A percentile compares a stretch with the other conserved stretches of the same genome.
phyloP scores from a whole-genome alignment of 257 asterid species.

The Solanum appendiculatum region DNA sequence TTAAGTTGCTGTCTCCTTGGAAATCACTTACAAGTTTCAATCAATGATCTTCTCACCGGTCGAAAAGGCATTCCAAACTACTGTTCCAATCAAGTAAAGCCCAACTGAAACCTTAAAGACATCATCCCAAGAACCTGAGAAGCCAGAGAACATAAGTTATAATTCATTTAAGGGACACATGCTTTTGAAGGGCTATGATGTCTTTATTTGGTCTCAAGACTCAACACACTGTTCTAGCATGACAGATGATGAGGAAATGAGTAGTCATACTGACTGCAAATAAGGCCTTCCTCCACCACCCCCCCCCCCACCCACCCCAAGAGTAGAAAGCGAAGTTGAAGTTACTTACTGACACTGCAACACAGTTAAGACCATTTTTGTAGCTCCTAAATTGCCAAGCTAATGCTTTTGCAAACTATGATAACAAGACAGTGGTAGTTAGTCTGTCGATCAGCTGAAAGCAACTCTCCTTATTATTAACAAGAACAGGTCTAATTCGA shows the following conservation, averaged over 20 bases:
- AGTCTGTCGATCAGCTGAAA: neutral
- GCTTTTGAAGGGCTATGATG: neutral
- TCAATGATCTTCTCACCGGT: slow-evolving; percentile 82
- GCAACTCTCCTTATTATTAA: neutral
- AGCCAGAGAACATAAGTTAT: neutral
- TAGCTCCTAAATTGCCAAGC: neutral
- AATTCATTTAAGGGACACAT: neutral
- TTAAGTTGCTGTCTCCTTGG: neutral
- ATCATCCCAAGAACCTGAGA: slow-evolving; percentile 77
- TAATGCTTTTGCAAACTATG: neutral
- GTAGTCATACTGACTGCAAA: neutral
- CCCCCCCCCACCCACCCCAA: no score
- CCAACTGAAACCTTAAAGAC: slow-evolving; percentile 77
- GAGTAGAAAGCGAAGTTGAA: neutral
- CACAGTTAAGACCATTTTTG: neutral
- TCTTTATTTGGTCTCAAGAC: neutral
- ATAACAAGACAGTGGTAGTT: neutral
- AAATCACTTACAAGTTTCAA: neutral
- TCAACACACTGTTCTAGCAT: neutral
- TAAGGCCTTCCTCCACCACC: neutral
- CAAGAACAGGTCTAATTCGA: neutral
- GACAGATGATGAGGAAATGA: neutral
- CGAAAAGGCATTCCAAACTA: slow-evolving; percentile 76
- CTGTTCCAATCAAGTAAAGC: slow-evolving; percentile 70
- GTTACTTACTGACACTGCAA: neutral